phyloP scores from a whole-genome alignment of 1,139 yeast species.

The Debaryomycetaceae sp. region DNA sequence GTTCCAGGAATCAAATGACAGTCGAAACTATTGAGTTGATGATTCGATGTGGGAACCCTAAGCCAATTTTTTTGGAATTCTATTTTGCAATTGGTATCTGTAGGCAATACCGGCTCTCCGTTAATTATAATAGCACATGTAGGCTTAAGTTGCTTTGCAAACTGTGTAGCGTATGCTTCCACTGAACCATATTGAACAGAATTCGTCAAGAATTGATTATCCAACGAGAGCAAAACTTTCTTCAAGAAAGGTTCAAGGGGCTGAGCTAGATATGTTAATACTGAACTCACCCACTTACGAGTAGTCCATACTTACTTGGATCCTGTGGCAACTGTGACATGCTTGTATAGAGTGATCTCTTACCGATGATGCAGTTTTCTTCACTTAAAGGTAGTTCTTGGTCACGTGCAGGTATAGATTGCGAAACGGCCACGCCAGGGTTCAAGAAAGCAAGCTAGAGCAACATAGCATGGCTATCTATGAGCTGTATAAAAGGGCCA shows the following conservation, averaged over 20 bases:
- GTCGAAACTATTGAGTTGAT: conserved; percentile 59
- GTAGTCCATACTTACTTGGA: conserved; percentile 21
- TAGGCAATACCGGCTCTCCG: conserved; percentile 56
- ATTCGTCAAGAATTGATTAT: conserved; percentile 27
- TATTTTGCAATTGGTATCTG: conserved; percentile 42
- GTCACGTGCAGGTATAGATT: no score
- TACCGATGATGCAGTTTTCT: no score
- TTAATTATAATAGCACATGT: conserved; percentile 55
- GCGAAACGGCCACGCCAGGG: no score
- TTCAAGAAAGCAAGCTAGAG: no score
- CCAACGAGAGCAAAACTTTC: conserved; percentile 35
- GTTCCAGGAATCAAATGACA: conserved; percentile 72
- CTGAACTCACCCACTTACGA: neutral
- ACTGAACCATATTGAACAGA: conserved; percentile 30
- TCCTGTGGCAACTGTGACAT: conserved; percentile 16
- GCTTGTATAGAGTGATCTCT: neutral
- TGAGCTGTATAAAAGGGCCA: no score
- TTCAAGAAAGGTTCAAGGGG: conserved; percentile 46
- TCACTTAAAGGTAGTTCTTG: no score
- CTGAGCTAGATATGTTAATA: conserved; percentile 28
- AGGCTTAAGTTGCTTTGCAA: conserved; percentile 46
- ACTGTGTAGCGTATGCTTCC: conserved; percentile 50
- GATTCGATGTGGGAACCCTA: conserved; percentile 57
- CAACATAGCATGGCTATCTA: no score
- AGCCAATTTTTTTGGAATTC: conserved; percentile 68